A percentile compares a stretch with the other conserved stretches of the same genome.
Evolutionary conservation across 2,329 filamentous ascomycete species (phyloP).

Genomic region (Sphaerulina musiva): DNA sequence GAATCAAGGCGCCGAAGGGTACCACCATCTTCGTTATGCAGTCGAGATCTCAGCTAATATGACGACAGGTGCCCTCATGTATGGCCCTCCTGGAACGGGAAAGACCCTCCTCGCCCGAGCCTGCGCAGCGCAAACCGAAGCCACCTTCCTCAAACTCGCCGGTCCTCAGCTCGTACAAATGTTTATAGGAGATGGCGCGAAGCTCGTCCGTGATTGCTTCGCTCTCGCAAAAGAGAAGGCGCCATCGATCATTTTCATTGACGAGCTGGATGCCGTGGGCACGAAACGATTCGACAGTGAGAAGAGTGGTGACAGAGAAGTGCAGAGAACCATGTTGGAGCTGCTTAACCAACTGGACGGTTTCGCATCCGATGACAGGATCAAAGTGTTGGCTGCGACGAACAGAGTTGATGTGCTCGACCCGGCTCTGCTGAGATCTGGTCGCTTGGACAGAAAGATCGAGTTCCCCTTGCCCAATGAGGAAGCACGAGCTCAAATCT

Average conservation of each 20-base stretch:
- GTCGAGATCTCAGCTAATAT: conserved; percentile 6
- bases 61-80: conserved; percentile 82
- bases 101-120: conserved; percentile 91
- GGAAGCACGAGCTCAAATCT: conserved; percentile 91
- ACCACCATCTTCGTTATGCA: not conserved
- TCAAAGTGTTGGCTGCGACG: conserved; percentile 99
- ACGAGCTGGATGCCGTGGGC: conserved; percentile 95
- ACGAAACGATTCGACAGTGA: conserved; percentile 98
- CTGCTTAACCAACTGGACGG: conserved; percentile 97
- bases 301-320: conserved; percentile 95
- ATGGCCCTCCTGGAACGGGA: conserved; percentile 83
- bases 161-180: conserved; percentile 97
- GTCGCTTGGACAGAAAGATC: conserved; percentile 97
- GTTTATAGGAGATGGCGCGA: conserved; percentile 98
- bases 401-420: conserved; percentile 97
- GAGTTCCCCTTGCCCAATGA: conserved; percentile 98
- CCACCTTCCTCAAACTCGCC: conserved; percentile 96
- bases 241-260: conserved; percentile 98
- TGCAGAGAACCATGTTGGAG: conserved; percentile 98
- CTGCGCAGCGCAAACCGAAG: conserved; percentile 94
- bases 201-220: conserved; percentile 95
- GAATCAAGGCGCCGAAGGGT: conserved; percentile 99
- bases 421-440: conserved; percentile 84
- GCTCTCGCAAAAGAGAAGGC: conserved; percentile 98
- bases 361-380: conserved; percentile 84